A percentile compares a stretch with the other conserved stretches of the same genome.
These are phyloP conservation scores for Pestalotiopsis sp. DNA, from an alignment of 2,329 filamentous ascomycete species.

Conservation along the genomic window DNA sequence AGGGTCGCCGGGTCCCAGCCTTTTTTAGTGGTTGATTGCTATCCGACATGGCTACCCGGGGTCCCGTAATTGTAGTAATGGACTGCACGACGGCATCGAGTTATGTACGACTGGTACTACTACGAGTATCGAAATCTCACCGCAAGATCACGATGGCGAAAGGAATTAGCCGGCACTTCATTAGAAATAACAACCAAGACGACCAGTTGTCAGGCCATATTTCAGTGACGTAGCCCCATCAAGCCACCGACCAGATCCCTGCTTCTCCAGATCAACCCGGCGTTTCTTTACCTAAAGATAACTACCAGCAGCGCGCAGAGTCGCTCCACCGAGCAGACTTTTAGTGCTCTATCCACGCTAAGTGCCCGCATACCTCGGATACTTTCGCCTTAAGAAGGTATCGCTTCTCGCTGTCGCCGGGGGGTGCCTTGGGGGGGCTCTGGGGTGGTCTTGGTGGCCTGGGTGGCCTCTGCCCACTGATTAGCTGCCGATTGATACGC, in stretches of 20 bases:
- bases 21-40: too few relatives aligned
- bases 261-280: conserved; percentile 8
- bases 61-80: neutral
- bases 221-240: conserved; percentile 2
- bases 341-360: neutral
- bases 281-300: conserved; percentile 14
- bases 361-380: conserved; percentile 8
- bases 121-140: neutral
- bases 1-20: too few relatives aligned
- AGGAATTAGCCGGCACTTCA: neutral
- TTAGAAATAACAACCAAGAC: neutral
- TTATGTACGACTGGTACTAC: too few relatives aligned
- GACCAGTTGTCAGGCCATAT: conserved; percentile 2
- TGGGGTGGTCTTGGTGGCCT: neutral
- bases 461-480: neutral
- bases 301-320: neutral
- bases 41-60: neutral
- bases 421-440: neutral
- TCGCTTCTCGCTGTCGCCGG: neutral
- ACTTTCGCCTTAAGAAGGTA: conserved; percentile 11
- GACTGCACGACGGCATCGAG: too few relatives aligned
- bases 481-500: neutral
- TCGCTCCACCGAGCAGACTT: neutral
- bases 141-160: neutral
- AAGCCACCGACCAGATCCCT: conserved; percentile 3